Evolutionary conservation across 352 stramenopile genomes (phyloP).

Genomic region (Pythium aristosporum): DNA sequence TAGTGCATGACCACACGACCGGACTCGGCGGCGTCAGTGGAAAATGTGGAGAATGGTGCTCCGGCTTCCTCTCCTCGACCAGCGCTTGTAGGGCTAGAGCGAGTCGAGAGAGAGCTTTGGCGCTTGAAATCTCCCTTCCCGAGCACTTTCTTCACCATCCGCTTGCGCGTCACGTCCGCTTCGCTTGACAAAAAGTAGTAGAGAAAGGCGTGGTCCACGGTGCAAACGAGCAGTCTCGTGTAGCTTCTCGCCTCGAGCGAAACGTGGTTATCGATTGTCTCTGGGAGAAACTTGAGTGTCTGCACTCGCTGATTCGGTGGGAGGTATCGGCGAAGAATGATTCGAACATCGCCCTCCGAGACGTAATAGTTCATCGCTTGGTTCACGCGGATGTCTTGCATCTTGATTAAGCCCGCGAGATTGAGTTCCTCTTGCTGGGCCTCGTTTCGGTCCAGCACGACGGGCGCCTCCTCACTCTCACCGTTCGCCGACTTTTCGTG

Average conservation of each 20-base stretch:
- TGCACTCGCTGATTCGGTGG: slow-evolving; percentile 73
- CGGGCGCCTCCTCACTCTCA: slow-evolving; percentile 53
- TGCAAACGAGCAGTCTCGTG: slow-evolving; percentile 67
- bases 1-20: slow-evolving; percentile 86
- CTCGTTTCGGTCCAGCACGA: slow-evolving; percentile 70
- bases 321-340: slow-evolving; percentile 72
- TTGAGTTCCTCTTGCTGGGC: slow-evolving; percentile 74
- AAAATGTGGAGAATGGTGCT: slow-evolving; percentile 37
- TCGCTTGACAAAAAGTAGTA: slow-evolving; percentile 82
- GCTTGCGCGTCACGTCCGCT: slow-evolving; percentile 68
- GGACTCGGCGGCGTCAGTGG: slow-evolving; percentile 30
- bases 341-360: slow-evolving; percentile 53
- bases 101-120: slow-evolving; percentile 28
- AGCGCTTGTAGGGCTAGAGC: slow-evolving; percentile 38
- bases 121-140: slow-evolving; percentile 48
- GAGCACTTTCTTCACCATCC: slow-evolving; percentile 79
- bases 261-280: slow-evolving; percentile 82
- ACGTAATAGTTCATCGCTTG: slow-evolving; percentile 77
- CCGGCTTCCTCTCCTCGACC: slow-evolving; percentile 20
- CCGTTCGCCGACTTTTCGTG: slow-evolving; percentile 55
- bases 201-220: slow-evolving; percentile 62
- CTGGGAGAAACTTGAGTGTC: slow-evolving; percentile 69
- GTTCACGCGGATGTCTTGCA: slow-evolving; percentile 80
- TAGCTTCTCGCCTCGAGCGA: slow-evolving; percentile 76
- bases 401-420: slow-evolving; percentile 67